These are phyloP conservation scores for Panicum hallii DNA, from an alignment of 202 grass and related monocot genomes.

Conservation along the genomic window DNA sequence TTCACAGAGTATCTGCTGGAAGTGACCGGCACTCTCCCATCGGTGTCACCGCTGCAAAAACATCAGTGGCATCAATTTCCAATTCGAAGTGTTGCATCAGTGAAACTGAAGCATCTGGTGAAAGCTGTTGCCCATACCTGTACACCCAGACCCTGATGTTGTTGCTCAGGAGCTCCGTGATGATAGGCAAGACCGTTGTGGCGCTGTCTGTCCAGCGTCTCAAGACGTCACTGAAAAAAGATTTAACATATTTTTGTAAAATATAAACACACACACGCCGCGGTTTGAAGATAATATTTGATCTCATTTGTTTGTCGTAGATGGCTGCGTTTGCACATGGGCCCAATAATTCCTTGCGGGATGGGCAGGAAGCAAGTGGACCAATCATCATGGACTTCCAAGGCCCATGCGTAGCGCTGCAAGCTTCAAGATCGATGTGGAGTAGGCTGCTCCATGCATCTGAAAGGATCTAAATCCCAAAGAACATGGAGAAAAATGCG, in stretches of 20 bases:
- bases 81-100: background rate
- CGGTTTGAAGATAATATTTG: background rate
- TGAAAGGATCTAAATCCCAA: background rate
- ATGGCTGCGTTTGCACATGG: conserved; percentile 44
- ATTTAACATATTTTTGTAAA: background rate
- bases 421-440: background rate
- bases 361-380: conserved; percentile 31
- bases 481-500: background rate
- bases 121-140: conserved; percentile 52
- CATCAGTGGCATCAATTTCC: background rate
- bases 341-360: conserved; percentile 20
- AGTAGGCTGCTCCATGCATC: background rate
- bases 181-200: conserved; percentile 64
- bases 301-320: background rate
- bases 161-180: conserved; percentile 64
- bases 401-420: background rate
- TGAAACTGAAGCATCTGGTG: background rate
- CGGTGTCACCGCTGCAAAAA: conserved; percentile 75
- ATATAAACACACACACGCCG: background rate
- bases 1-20: conserved; percentile 85
- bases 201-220: conserved; percentile 56
- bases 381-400: conserved; percentile 37
- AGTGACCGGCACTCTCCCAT: conserved; percentile 77
- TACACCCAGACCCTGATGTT: conserved; percentile 72
- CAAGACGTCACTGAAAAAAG: conserved; percentile 59